These are phyloP conservation scores for Lindgomyces ingoldianus DNA, from an alignment of 495 filamentous ascomycete species.

Conservation along the genomic window DNA sequence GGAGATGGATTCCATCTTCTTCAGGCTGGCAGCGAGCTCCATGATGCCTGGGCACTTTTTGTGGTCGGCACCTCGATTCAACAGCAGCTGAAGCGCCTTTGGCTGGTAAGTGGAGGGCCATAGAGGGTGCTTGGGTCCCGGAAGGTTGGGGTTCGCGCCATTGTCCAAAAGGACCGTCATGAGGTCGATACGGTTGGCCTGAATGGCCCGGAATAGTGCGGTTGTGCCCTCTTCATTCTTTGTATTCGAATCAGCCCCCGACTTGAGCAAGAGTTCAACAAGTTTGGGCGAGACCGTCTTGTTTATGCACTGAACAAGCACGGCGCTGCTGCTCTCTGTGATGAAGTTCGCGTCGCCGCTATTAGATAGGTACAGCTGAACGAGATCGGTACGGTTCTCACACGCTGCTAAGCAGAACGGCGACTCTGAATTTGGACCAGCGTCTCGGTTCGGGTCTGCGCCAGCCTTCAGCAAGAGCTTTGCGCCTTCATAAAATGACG, in stretches of 20 bases:
- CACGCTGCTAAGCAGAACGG: constrained; percentile 47
- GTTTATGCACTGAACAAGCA: constrained; percentile 52
- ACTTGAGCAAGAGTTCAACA: constrained; percentile 52
- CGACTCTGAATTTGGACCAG: constrained; percentile 46
- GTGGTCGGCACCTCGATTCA: constrained; percentile 49
- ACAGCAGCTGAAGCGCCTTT: constrained; percentile 47
- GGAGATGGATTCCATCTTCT: constrained; percentile 52
- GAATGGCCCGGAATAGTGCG: constrained; percentile 51
- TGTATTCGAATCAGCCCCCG: constrained; percentile 53
- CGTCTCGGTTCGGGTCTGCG: constrained; percentile 52
- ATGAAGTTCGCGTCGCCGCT: constrained; percentile 50
- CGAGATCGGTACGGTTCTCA: constrained; percentile 48
- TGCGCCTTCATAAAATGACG: constrained; percentile 49
- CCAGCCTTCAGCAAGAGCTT: constrained; percentile 54
- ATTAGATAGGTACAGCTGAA: constrained; percentile 52
- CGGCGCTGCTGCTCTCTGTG: constrained; percentile 50
- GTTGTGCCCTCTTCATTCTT: constrained; percentile 56
- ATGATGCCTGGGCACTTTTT: constrained; percentile 52
- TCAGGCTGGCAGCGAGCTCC: constrained; percentile 52
- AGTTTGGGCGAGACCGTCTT: constrained; percentile 48
- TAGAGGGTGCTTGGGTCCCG: constrained; percentile 54
- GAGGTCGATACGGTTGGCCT: constrained; percentile 43
- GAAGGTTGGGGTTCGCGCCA: constrained; percentile 51
- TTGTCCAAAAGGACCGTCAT: constrained; percentile 43
- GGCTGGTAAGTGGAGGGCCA: constrained; percentile 51